Conservation (phyloP, 2,329 filamentous ascomycete species). For the Penicillium sp. region DNA sequence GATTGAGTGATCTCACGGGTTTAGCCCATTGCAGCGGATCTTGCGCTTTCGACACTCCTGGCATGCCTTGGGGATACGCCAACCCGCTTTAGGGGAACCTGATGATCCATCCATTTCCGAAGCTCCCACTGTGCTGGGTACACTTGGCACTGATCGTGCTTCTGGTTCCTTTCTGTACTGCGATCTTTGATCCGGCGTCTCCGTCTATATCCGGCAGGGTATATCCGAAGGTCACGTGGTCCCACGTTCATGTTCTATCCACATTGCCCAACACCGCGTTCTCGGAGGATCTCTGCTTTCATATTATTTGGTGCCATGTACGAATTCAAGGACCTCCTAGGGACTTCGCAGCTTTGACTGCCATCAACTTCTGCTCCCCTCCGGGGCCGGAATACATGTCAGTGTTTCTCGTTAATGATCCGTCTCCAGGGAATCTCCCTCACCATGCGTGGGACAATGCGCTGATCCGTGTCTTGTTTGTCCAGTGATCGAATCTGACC, state of each 20-base stretch:
- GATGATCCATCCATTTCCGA: conserved; percentile 27
- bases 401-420: background rate
- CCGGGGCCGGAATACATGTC: background rate
- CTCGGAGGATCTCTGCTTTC: background rate
- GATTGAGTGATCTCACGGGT: conserved; percentile 28
- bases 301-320: background rate
- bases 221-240: conserved; percentile 23
- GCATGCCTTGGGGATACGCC: conserved; percentile 41
- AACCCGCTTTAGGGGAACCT: conserved; percentile 21
- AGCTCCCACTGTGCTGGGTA: background rate
- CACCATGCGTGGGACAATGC: background rate
- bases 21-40: conserved; percentile 41
- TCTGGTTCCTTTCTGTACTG: conserved; percentile 2
- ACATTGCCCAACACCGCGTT: background rate
- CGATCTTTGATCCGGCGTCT: conserved; percentile 6
- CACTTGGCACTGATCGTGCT: background rate
- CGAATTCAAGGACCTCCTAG: no score
- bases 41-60: conserved; percentile 44
- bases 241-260: background rate
- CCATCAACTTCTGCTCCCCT: background rate
- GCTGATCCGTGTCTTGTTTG: background rate
- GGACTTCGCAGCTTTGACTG: no score
- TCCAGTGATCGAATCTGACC: background rate
- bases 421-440: background rate
- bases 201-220: conserved; percentile 4